Conservation (phyloP, 1,284 basidiomycete genomes). For the Fomitiporia mediterranea region DNA sequence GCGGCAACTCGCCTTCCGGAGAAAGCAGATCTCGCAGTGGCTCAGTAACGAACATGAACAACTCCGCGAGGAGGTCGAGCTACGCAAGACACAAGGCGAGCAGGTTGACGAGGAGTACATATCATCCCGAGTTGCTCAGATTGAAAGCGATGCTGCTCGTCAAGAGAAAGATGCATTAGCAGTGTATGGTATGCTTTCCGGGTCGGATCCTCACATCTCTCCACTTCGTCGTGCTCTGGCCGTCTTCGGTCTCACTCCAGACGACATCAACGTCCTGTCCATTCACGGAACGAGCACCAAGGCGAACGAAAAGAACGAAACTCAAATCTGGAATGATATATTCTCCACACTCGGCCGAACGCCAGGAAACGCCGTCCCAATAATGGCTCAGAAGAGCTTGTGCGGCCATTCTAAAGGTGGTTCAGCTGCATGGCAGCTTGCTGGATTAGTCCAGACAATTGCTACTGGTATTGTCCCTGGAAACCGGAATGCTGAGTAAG, state of each 20-base stretch:
- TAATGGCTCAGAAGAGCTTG: constrained; percentile 96
- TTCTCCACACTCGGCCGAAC: constrained; percentile 86
- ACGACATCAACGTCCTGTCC: constrained; percentile 86
- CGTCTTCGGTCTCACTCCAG: constrained; percentile 91
- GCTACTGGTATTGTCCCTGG: constrained; percentile 90
- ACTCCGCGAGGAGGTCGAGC: constrained; percentile 73
- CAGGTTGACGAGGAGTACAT: constrained; percentile 65
- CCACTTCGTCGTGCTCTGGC: constrained; percentile 93
- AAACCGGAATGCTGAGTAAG: constrained; percentile 91
- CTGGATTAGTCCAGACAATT: constrained; percentile 87
- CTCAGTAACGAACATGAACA: constrained; percentile 82
- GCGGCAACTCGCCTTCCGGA: constrained; percentile 90
- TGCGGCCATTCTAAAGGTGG: constrained; percentile 97
- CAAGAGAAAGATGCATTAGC: constrained; percentile 90
- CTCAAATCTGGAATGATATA: constrained; percentile 93
- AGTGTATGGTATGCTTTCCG: constrained; percentile 94
- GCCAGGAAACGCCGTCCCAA: constrained; percentile 90
- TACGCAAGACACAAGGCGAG: constrained; percentile 52
- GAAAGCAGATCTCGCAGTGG: constrained; percentile 92
- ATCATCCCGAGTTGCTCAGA: constrained; percentile 67
- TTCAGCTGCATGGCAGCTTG: constrained; percentile 96
- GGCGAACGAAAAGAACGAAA: constrained; percentile 99
- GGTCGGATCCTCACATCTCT: constrained; percentile 76
- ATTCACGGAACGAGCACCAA: constrained; percentile 95
- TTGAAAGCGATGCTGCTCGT: constrained; percentile 83